Evolutionary conservation across 2,329 filamentous ascomycete species (phyloP).

Genomic region (Aspergillus cejpii): DNA sequence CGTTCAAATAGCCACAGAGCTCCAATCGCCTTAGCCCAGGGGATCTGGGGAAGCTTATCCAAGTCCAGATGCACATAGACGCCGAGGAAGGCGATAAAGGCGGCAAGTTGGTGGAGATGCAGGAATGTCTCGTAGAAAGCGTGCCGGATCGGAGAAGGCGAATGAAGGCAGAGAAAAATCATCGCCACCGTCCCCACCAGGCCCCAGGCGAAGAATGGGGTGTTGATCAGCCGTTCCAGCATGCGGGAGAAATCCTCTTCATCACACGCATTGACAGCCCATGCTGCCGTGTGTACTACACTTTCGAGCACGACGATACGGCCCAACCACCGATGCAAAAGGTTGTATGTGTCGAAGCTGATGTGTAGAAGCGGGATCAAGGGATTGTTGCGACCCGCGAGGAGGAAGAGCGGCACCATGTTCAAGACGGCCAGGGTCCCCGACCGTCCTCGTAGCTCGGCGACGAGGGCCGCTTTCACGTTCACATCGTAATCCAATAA

Average conservation of each 20-base stretch:
- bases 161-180: conserved; percentile 39
- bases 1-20: conserved; percentile 41
- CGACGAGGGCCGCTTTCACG: conserved; percentile 54
- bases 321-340: conserved; percentile 77
- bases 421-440: conserved; percentile 81
- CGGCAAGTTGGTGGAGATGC: conserved; percentile 43
- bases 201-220: conserved; percentile 42
- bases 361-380: conserved; percentile 74
- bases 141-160: conserved; percentile 41
- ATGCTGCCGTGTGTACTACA: conserved; percentile 65
- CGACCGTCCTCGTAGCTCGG: conserved; percentile 77
- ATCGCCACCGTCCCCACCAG: conserved; percentile 40
- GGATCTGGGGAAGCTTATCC: conserved; percentile 38
- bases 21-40: conserved; percentile 35
- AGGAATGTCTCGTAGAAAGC: conserved; percentile 45
- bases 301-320: conserved; percentile 66
- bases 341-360: conserved; percentile 95
- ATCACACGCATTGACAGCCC: conserved; percentile 62
- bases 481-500: conserved; percentile 41
- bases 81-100: conserved; percentile 39
- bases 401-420: conserved; percentile 82
- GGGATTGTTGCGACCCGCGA: conserved; percentile 89
- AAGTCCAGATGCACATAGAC: conserved; percentile 41
- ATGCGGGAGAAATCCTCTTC: conserved; percentile 31
- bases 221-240: conserved; percentile 27